phyloP scores from a whole-genome alignment of 345 rosid species.

The Syzygium jambos region DNA sequence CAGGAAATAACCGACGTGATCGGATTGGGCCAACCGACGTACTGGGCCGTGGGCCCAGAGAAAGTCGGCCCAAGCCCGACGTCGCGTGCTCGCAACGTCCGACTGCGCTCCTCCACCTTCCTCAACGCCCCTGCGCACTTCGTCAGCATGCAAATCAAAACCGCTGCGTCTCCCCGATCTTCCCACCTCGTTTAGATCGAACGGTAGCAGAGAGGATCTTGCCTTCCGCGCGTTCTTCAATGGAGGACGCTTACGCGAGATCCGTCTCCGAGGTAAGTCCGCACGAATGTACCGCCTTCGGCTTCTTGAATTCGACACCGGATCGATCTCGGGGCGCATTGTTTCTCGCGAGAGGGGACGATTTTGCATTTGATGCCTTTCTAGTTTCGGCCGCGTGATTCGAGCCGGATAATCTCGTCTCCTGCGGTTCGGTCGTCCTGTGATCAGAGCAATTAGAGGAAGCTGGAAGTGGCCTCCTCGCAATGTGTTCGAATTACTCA shows the following conservation, averaged over 20 bases:
- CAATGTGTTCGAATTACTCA: neutral
- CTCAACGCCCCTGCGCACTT: neutral
- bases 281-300: neutral
- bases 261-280: constrained; percentile 75
- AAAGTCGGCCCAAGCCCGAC: neutral
- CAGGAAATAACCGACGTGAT: neutral
- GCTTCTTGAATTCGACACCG: neutral
- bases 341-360: neutral
- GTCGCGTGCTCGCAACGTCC: neutral
- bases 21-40: neutral
- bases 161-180: neutral
- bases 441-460: neutral
- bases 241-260: constrained; percentile 97
- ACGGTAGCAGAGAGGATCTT: neutral
- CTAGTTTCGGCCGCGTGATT: neutral
- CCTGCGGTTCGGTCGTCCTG: neutral
- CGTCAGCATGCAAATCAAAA: neutral
- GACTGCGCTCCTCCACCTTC: neutral
- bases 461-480: neutral
- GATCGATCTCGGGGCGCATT: neutral
- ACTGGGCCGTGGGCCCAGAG: neutral
- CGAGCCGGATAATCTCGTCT: neutral
- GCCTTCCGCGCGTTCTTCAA: constrained; percentile 6
- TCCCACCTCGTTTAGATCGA: neutral
- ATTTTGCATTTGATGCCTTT: neutral